These are phyloP conservation scores for Cercis canadensis DNA, from an alignment of 306 rosid genomes.

Conservation along the genomic window DNA sequence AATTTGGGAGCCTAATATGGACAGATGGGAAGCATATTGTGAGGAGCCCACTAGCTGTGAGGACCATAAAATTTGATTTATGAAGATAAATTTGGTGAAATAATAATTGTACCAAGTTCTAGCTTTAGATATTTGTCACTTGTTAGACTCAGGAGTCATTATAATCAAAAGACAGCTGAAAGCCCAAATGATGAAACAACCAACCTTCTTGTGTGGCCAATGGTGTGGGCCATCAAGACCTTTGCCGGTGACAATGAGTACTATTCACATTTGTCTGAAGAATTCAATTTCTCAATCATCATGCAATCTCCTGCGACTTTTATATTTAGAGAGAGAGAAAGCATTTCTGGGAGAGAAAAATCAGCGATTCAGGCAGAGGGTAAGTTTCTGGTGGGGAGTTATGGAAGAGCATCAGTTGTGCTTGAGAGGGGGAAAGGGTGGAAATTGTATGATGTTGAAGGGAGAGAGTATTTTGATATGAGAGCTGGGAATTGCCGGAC, in stretches of 20 bases:
- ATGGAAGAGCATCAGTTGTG: conserved; percentile 75
- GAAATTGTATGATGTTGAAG: conserved; percentile 74
- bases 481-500: conserved; percentile 72
- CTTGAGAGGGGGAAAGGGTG: conserved; percentile 77
- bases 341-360: not conserved
- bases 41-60: conserved; percentile 62
- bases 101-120: no score
- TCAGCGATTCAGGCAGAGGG: conserved; percentile 65
- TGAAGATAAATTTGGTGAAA: no score
- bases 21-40: conserved; percentile 65
- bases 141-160: no score
- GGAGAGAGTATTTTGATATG: conserved; percentile 79
- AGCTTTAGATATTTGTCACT: no score
- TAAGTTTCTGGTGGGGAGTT: conserved; percentile 72
- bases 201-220: no score
- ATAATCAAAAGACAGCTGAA: no score
- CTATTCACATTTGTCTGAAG: conserved; percentile 37
- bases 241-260: conserved; percentile 33
- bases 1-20: conserved; percentile 78
- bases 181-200: no score
- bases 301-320: conserved; percentile 21
- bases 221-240: no score
- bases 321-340: conserved; percentile 7
- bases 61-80: conserved; percentile 41
- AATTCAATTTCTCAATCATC: conserved; percentile 38